Evolutionary conservation across 441 rosid genomes (phyloP).

Genomic region (Lagerstroemia fauriei): DNA sequence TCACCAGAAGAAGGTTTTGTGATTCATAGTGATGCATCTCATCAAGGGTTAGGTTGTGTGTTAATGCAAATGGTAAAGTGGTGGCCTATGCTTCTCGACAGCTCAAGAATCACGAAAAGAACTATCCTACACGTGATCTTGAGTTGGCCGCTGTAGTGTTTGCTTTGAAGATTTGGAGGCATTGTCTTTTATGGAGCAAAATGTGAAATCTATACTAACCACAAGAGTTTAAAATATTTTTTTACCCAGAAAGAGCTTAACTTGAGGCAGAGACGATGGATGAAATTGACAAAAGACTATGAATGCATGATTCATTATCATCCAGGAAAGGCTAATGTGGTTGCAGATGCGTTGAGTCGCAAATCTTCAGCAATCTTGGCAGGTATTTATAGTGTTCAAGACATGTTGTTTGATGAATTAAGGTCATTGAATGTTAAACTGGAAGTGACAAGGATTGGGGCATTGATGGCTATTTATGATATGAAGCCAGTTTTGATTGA

Average conservation of each 20-base stretch:
- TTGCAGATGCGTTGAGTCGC: not conserved
- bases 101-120: not conserved
- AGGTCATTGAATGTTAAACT: no score
- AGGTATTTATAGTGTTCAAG: no score
- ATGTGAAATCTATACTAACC: not conserved
- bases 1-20: not conserved
- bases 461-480: no score
- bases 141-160: not conserved
- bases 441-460: no score
- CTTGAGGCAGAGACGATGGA: not conserved
- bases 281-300: not conserved
- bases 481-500: not conserved
- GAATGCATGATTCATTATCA: not conserved
- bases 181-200: not conserved
- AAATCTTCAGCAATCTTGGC: not conserved
- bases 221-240: not conserved
- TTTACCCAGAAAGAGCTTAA: not conserved
- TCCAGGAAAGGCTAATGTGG: not conserved
- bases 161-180: not conserved
- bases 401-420: no score
- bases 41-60: not conserved
- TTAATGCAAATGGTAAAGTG: not conserved
- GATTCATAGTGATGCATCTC: not conserved
- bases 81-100: not conserved
- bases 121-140: not conserved